Evolutionary conservation across 768 basidiomycete species (phyloP), one percentile per base, ranked within the genome.

Genomic region (Mycena indigotica): DNA sequence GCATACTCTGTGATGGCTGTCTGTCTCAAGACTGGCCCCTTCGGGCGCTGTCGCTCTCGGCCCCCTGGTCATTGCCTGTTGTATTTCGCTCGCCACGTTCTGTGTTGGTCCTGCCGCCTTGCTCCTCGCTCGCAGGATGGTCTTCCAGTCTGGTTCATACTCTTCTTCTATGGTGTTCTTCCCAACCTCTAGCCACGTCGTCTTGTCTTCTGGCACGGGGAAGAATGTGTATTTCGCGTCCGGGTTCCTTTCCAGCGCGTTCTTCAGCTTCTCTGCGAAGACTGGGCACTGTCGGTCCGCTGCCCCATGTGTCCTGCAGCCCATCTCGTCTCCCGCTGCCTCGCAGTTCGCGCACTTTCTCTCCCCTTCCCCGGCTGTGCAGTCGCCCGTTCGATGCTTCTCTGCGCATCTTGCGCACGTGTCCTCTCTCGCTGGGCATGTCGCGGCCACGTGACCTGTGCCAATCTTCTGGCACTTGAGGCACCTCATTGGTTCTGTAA

Each of bases 401-500:
- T 23, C 10, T 21, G 10, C 41, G 19, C 41, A 45, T 10, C 41
- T 10, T 8, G 41, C 41, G 41, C 41, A 45, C 19, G 19, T 21
- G 21, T 45, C 41, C 10, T 10, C 8, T 8, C 8, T 45, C 8
- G 10, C 8, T 8, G 8, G 8, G 41, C 41, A 45, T 15, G 41
- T 21, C 8, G 51, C 28, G 10, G 61, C 65, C 15, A 61, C 40
- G 52, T 67, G 66, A n/a, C n/a, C n/a, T n/a, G n/a, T n/a, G 19
- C 29, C 12, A 23, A 46, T 28, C 16, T 24, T 54, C 64, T 72
- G 71, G 52, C 70, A 73, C 21, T 68, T 68, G 21, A 65, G 24
- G 63, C 72, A 73, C 5, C 62, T 54, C 24, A 25, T 26, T 8
- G 66, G 69, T 41, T 72, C 71, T 2, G 55, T 16, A 1, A 62